Evolutionary conservation across 2,329 filamentous ascomycete genomes (phyloP).

Genomic region (Cladosporium sp.): DNA sequence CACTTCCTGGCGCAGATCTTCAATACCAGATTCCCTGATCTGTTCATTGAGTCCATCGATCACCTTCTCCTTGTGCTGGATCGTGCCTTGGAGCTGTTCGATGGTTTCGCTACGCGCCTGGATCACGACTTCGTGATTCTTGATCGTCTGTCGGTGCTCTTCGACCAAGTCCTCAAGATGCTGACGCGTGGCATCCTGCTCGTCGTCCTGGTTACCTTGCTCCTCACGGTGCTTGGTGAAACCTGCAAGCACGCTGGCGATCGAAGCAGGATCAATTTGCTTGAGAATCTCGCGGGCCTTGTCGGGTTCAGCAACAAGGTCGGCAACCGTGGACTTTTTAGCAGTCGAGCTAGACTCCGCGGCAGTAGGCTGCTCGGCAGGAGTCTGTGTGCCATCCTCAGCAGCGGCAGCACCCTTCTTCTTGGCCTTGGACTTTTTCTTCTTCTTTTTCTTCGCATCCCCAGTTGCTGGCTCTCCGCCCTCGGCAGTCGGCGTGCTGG

Average conservation of each 20-base stretch:
- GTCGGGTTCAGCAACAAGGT: constrained; percentile 17
- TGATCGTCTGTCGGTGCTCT: constrained; percentile 20
- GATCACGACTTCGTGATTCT: constrained; percentile 25
- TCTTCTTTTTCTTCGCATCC: constrained; percentile 70
- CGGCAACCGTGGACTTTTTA: constrained; percentile 15
- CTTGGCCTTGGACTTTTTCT: constrained; percentile 78
- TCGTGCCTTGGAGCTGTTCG: constrained; percentile 53
- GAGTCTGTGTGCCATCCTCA: constrained; percentile 33
- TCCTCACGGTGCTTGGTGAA: constrained; percentile 9
- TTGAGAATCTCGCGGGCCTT: constrained; percentile 19
- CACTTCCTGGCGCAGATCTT: constrained; percentile 21
- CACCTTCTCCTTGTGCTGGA: constrained; percentile 21
- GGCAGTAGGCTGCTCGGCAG: constrained; percentile 23
- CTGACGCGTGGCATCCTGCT: constrained; percentile 2
- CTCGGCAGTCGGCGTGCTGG: constrained; percentile 20
- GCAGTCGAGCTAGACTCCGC: constrained; percentile 20
- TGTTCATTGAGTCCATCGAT: constrained; percentile 20
- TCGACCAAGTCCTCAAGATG: constrained; percentile 15
- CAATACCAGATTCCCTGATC: constrained; percentile 14
- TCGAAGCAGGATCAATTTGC: background rate
- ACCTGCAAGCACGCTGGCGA: background rate
- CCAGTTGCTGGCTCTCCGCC: constrained; percentile 25
- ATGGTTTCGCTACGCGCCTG: constrained; percentile 68
- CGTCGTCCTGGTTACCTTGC: constrained; percentile 16
- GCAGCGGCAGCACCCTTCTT: constrained; percentile 51